Conservation (phyloP, 352 stramenopile species). For the Globisporangium heterothallicum region DNA sequence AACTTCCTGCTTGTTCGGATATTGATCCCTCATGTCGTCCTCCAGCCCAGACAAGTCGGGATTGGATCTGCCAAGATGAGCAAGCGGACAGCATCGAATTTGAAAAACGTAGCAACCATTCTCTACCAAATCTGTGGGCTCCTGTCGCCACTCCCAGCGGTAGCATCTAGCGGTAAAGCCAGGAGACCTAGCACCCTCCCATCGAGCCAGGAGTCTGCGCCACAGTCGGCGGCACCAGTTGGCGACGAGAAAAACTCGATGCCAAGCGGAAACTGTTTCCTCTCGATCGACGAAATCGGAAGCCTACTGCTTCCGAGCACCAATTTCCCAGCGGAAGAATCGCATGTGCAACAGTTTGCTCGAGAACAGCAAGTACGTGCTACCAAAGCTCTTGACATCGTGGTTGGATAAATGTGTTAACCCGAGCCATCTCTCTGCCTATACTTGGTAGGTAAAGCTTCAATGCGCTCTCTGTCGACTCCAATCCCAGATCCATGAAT, state of each 20-base stretch:
- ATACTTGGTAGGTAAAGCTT: constrained; percentile 10
- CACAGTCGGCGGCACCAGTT: background rate
- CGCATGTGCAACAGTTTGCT: constrained; percentile 19
- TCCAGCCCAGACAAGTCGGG: constrained; percentile 41
- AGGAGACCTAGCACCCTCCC: background rate
- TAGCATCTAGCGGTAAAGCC: background rate
- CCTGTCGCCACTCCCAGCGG: constrained; percentile 36
- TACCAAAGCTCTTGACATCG: background rate
- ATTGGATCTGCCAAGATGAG: constrained; percentile 24
- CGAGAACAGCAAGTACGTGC: constrained; percentile 19
- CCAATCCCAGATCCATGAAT: constrained; percentile 2
- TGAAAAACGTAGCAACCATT: constrained; percentile 43
- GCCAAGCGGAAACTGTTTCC: constrained; percentile 10
- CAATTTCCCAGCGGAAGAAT: constrained; percentile 23
- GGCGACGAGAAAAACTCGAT: background rate
- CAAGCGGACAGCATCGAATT: constrained; percentile 25
- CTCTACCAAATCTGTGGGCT: constrained; percentile 42
- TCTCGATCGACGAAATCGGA: constrained; percentile 27
- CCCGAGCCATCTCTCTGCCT: background rate
- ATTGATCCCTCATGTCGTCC: constrained; percentile 50
- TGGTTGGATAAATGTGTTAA: too few relatives aligned
- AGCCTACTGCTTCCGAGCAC: constrained; percentile 21
- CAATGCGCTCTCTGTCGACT: constrained; percentile 4
- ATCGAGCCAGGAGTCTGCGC: background rate
- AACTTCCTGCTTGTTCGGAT: constrained; percentile 64